Conservation (phyloP, 1,284 basidiomycete genomes). For the Cryptococcus sp. region DNA sequence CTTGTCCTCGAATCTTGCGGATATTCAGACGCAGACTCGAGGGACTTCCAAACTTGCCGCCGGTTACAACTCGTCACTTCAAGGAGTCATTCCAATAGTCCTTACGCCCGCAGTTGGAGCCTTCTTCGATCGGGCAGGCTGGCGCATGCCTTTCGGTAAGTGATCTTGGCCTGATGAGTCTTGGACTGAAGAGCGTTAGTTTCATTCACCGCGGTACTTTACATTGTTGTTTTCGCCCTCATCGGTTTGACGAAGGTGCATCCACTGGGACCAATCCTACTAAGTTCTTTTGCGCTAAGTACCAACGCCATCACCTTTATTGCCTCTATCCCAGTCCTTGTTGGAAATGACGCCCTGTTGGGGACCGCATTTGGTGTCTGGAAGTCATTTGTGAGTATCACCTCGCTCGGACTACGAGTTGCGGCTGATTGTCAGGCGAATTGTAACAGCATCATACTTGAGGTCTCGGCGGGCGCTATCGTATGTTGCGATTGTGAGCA, state of each 20-base stretch:
- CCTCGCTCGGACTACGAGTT: not conserved
- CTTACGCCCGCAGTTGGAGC: slow-evolving; percentile 45
- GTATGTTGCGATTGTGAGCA: slow-evolving; percentile 10
- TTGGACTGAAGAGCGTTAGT: slow-evolving; percentile 27
- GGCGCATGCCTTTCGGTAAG: slow-evolving; percentile 35
- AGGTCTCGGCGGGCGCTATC: slow-evolving; percentile 47
- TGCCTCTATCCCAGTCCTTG: slow-evolving; percentile 47
- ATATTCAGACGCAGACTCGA: slow-evolving; percentile 47
- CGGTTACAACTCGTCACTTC: slow-evolving; percentile 48
- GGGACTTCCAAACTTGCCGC: slow-evolving; percentile 45
- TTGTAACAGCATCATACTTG: slow-evolving; percentile 41
- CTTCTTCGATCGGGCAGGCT: slow-evolving; percentile 42
- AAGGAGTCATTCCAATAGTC: slow-evolving; percentile 50
- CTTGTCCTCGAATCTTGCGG: slow-evolving; percentile 48
- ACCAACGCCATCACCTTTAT: slow-evolving; percentile 48
- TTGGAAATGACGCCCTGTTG: slow-evolving; percentile 43
- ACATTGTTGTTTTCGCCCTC: slow-evolving; percentile 47
- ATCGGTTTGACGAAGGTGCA: slow-evolving; percentile 48
- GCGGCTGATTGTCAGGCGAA: slow-evolving; percentile 24
- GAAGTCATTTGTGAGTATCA: slow-evolving; percentile 39
- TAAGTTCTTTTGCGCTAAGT: slow-evolving; percentile 44
- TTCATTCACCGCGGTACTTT: slow-evolving; percentile 39
- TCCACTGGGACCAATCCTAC: slow-evolving; percentile 44
- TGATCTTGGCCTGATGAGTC: slow-evolving; percentile 14
- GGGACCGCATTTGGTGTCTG: slow-evolving; percentile 51